Evolutionary conservation across 139 green algal species (phyloP).

Genomic region (Limnomonas spitsbergensis): DNA sequence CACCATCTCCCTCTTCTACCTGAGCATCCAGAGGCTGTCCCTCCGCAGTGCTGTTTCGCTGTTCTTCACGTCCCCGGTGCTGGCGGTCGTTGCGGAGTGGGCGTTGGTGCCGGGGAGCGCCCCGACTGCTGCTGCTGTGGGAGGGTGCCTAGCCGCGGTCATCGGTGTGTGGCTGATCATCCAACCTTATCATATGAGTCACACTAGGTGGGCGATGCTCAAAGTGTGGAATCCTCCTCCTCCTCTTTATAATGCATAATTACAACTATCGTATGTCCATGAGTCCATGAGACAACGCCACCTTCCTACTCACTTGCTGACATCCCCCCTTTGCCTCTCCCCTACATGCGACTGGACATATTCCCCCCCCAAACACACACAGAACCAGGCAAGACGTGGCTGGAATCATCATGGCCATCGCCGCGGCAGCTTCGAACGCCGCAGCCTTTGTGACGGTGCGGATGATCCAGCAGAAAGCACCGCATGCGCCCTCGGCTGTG

Average conservation of each 20-base stretch:
- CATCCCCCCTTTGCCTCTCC: no score
- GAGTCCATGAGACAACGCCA: no score
- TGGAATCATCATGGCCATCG: neutral
- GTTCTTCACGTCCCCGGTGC: conserved; percentile 40
- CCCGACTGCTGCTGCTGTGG: neutral
- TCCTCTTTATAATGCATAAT: no score
- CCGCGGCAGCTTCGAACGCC: neutral
- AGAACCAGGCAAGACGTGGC: neutral
- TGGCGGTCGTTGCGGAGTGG: conserved; percentile 31
- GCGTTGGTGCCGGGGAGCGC: neutral
- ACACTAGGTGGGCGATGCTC: neutral
- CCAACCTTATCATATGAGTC: neutral
- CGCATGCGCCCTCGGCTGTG: neutral
- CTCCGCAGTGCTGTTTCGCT: conserved; percentile 42
- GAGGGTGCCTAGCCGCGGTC: neutral
- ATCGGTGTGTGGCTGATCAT: neutral
- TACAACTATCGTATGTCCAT: no score
- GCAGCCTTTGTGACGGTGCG: neutral
- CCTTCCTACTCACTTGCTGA: no score
- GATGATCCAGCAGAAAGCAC: neutral
- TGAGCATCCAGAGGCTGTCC: conserved; percentile 29
- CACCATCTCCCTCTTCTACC: conserved; percentile 41
- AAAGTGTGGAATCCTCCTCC: no score
- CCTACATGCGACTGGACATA: no score
- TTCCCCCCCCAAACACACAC: no score